Base-by-base conservation (phyloP, 352 stramenopile species). In the Globisporangium cederbergense region DNA sequence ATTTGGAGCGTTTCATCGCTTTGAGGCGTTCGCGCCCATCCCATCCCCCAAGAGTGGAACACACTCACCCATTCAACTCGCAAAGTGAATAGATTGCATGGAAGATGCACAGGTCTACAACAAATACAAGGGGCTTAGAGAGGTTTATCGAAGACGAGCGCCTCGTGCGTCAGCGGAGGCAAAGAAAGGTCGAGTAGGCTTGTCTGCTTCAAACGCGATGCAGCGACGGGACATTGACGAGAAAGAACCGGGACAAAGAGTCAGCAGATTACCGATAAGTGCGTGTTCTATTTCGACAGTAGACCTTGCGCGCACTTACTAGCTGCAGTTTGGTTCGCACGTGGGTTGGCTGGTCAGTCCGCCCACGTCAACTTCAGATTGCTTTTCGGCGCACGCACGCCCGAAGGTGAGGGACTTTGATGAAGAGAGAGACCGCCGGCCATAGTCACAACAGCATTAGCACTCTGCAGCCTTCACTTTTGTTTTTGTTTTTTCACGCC, bases 341-440 rank as follows among this genome's bases (percentile, higher is more conserved):
- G 11, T 46, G 9, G 20, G 1, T 47, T 59, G 22, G 32, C 32
- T 43, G n/a, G 38, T 47, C 18, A 4, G 32, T 49, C 38, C 54
- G 54, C 54, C 22, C 8, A 32, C 53, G 55, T 62, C 57, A 62
- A 62, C 57, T 51, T 61, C 43, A 52, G 55, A 49, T 61, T 61
- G 40, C 55, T 52, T 61, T 36, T 46, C 32, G 22, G 52, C 25
- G 5, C 40, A 42, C 52, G 5, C 5, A 1, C 16, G 32, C 32
- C 32, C 32, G 3, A 4, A 36, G 6, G 47, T 3, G 36, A 58
- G 40, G 14, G 13, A 46, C 13, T 46, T 46, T 49, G 42, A 49
- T 22, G 42, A 6, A 36, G 32, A 36, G 32, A 36, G 32, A 36
- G 32, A 36, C 22, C 22, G 22, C 22, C 22, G 22, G 1, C 22